These are phyloP conservation scores for Rubroboletus satanas DNA, from an alignment of 768 basidiomycete genomes.

Conservation along the genomic window DNA sequence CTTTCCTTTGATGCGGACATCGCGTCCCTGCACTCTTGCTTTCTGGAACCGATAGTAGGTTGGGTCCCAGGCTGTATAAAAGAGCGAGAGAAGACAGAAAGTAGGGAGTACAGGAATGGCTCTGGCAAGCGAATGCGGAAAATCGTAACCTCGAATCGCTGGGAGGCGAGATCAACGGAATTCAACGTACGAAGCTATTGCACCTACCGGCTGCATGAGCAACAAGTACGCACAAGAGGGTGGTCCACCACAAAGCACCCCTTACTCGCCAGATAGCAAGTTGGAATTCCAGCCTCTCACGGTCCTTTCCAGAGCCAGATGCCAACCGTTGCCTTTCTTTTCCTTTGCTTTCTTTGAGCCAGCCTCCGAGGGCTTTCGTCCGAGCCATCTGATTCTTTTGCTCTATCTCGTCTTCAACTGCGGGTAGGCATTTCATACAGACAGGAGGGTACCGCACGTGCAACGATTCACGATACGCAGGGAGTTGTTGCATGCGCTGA, in stretches of 20 bases:
- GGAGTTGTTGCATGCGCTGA: conserved; percentile 56
- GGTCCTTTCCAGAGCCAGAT: conserved; percentile 38
- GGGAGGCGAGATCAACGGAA: conserved; percentile 1
- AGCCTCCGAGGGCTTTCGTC: conserved; percentile 68
- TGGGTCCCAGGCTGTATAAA: conserved; percentile 87
- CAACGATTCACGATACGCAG: conserved; percentile 70
- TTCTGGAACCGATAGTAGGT: conserved; percentile 60
- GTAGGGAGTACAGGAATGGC: conserved; percentile 45
- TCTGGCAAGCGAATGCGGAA: conserved; percentile 16
- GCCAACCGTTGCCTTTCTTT: conserved; percentile 53
- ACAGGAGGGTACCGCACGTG: conserved; percentile 85
- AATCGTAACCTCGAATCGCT: conserved; percentile 23
- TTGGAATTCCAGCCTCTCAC: conserved; percentile 45
- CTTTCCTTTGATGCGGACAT: conserved; percentile 65
- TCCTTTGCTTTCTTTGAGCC: conserved; percentile 63
- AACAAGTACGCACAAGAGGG: conserved; percentile 40
- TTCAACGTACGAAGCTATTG: background rate
- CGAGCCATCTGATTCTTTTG: conserved; percentile 81
- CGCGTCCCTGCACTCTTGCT: conserved; percentile 66
- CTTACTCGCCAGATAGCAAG: conserved; percentile 65
- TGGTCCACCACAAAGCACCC: conserved; percentile 61
- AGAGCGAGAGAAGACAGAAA: conserved; percentile 53
- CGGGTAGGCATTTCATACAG: conserved; percentile 69
- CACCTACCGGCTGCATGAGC: conserved; percentile 48
- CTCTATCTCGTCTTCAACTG: conserved; percentile 77